Evolutionary conservation across 1,139 yeast species (phyloP), one percentile per base, ranked within the genome.

Genomic region (Suhomyces wounanorum): DNA sequence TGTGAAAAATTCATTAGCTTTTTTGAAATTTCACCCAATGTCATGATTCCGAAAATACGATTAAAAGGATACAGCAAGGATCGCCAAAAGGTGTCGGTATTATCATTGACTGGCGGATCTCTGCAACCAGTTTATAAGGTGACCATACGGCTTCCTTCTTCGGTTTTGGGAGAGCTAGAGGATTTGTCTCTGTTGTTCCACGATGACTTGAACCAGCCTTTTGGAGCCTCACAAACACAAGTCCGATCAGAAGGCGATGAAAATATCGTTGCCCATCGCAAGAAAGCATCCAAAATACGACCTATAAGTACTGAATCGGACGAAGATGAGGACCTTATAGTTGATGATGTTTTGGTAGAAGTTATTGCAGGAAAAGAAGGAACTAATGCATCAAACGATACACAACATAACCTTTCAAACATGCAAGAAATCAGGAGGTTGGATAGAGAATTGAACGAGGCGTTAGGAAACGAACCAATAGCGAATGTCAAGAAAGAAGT

Each of bases 31-130:
- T 23, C 25, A 40, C 33, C 42, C 2, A 31, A 52, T 42, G 50
- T 35, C 38, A 54, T 54, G 57, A 55, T 54, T 13, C 57, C 58
- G 33, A 56, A 50, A 39, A 54, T 56, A 47, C 56, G 58, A 39
- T 41, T 56, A 30, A 43, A 57, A 44, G 53, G 55, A 9, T 45
- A 43, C 31, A 25, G 40, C 16, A 37, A 33, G 11, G 45, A 49
- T 14, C 44, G 49, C 11, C 21, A 37, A n/a, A 39, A 43, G 13
- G 46, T 45, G 3, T 47, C 50, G 13, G 30, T 47, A 3, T 26
- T 47, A 30, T n/a, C 50, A 3, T 16, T 41, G 5, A 18, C 33
- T 6, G 50, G 50, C 9, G 38, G 48, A 18, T 31, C 45, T 7
- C 25, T 38, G 16, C 33, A 33, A 25, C 46, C 44, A 13, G 43